Evolutionary conservation across 768 basidiomycete species (phyloP), one percentile per base, ranked within the genome.

Genomic region (Podaxis rugospora): DNA sequence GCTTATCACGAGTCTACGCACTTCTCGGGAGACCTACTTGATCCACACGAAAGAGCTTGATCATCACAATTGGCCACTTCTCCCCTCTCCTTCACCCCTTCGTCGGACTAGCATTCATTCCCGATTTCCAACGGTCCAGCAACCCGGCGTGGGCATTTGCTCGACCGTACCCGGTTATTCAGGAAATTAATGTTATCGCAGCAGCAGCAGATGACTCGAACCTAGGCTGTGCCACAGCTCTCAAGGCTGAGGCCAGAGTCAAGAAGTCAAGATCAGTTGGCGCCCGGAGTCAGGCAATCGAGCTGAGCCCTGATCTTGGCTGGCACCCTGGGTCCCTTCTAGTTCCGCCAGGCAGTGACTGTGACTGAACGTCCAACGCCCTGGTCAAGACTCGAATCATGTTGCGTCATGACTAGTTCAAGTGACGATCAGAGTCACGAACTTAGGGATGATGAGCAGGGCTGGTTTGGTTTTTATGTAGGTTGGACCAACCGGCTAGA

Each of bases 351-450:
- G 35, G 14, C 0, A 39, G 52, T 54, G 52, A 54, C 52, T 39
- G 52, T 54, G 52, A 54, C 36, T 5, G n/a, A 37, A 23, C 51
- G 9, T 21, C 18, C 32, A 13, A 32, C 9, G 16, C n/a, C 5
- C 6, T 25, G 52, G 52, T 39, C 23, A 23, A 54, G 52, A 6
- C 47, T 49, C 47, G 25, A 49, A 9, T 54, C 37, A 36, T 35
- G 40, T 36, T 52, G 58, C 51, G 51, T 52, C 59, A 60, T 59
- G n/a, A 35, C 13, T 32, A 25, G 23, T 32, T 32, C 39, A 4
- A 44, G 25, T 40, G 51, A 59, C 58, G 25, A 51, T 52, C 51
- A 59, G 9, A 13, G 49, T 60, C 59, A 54, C 51, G 40, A 53
- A 46, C 28, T 51, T 23, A 53, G 59, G 51, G 51, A 60, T 44